Conservation (phyloP, 2,329 filamentous ascomycete species). For the Diplodia corticola region DNA sequence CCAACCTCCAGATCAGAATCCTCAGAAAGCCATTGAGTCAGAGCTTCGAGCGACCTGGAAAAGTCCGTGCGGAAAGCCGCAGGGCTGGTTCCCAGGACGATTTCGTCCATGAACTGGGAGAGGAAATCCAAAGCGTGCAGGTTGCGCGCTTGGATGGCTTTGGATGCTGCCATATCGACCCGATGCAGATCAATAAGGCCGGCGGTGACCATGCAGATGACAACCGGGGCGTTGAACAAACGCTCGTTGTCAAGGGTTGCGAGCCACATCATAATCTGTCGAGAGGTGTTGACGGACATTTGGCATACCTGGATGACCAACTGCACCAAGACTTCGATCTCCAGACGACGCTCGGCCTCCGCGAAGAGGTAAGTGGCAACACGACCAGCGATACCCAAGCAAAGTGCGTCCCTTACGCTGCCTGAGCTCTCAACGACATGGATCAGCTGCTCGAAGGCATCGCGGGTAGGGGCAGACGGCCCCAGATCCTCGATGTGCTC, state of each 20-base stretch:
- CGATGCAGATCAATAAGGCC: slow-evolving; percentile 62
- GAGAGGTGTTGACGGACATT: slow-evolving; percentile 58
- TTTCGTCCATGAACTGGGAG: slow-evolving; percentile 74
- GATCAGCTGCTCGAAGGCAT: slow-evolving; percentile 59
- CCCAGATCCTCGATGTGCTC: slow-evolving; percentile 60
- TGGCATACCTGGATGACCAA: slow-evolving; percentile 63
- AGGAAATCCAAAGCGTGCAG: slow-evolving; percentile 75
- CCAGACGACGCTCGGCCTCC: slow-evolving; percentile 56
- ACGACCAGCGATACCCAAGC: slow-evolving; percentile 56
- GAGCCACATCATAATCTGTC: slow-evolving; percentile 54
- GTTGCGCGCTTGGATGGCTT: slow-evolving; percentile 70
- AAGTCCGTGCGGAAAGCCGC: slow-evolving; percentile 83
- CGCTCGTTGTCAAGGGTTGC: slow-evolving; percentile 55
- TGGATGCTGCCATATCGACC: slow-evolving; percentile 65
- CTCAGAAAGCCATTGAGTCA: slow-evolving; percentile 78
- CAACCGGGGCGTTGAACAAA: slow-evolving; percentile 63
- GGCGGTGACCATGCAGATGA: slow-evolving; percentile 60
- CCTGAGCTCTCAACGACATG: slow-evolving; percentile 54
- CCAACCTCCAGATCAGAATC: slow-evolving; percentile 66
- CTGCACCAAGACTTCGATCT: slow-evolving; percentile 64
- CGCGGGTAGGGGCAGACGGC: slow-evolving; percentile 56
- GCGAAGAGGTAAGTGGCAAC: slow-evolving; percentile 59
- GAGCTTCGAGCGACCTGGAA: slow-evolving; percentile 74
- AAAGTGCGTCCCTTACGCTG: slow-evolving; percentile 57
- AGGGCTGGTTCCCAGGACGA: slow-evolving; percentile 75